Conservation (phyloP, 306 rosid genomes). For the Sindora glabra region DNA sequence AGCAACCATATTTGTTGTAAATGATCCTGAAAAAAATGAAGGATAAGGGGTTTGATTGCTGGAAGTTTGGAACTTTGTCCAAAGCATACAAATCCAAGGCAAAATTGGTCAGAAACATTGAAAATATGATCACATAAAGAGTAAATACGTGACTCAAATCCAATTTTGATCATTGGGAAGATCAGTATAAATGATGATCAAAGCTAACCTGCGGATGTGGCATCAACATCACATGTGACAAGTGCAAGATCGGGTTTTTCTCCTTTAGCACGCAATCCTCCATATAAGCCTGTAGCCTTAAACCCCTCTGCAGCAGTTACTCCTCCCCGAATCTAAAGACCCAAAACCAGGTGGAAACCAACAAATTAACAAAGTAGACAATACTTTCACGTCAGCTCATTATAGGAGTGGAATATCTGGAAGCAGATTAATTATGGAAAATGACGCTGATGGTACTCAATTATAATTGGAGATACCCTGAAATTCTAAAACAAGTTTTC, state of each 20-base stretch:
- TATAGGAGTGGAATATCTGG: not conserved
- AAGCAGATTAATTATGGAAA: not conserved
- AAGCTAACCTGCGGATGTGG: conserved; percentile 70
- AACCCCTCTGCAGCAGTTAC: conserved; percentile 91
- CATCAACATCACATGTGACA: conserved; percentile 90
- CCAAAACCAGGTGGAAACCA: conserved; percentile 10
- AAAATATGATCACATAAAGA: conserved; percentile 1
- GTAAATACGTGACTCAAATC: not conserved
- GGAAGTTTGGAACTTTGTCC: not conserved
- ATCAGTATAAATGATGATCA: not conserved
- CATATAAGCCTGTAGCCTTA: conserved; percentile 78
- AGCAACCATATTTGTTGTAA: conserved; percentile 86
- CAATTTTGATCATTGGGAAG: not conserved
- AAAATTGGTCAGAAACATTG: not conserved
- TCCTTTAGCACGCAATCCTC: conserved; percentile 74
- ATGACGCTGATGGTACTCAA: not conserved
- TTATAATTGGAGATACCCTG: no score
- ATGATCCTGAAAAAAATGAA: conserved; percentile 44
- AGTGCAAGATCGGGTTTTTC: conserved; percentile 89
- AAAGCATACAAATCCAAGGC: not conserved
- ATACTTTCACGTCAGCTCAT: not conserved
- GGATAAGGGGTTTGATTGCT: not conserved
- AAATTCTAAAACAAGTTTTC: not conserved
- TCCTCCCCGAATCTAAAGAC: conserved; percentile 73
- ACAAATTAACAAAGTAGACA: not conserved